These are phyloP conservation scores for Rhynchosporium secalis DNA, from an alignment of 2,329 filamentous ascomycete genomes.

Conservation along the genomic window DNA sequence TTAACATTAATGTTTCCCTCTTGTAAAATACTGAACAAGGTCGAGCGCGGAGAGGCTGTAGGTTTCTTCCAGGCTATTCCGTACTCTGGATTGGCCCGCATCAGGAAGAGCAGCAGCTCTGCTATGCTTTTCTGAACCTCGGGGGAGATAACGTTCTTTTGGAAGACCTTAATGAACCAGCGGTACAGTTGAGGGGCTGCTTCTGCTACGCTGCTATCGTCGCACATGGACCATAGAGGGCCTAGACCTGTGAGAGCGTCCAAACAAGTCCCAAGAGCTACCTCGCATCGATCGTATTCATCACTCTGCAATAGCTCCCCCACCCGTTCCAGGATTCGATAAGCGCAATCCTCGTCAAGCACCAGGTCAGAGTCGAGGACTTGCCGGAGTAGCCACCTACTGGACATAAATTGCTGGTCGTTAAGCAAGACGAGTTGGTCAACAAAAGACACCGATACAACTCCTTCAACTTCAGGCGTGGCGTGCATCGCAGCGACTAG, in stretches of 20 bases:
- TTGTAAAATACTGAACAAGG: constrained; percentile 70
- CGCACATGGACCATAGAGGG: constrained; percentile 30
- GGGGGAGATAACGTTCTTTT: constrained; percentile 68
- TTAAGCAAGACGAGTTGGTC: constrained; percentile 51
- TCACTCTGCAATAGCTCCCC: constrained; percentile 55
- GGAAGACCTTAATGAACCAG: constrained; percentile 70
- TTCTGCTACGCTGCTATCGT: constrained; percentile 57
- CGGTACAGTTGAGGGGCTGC: constrained; percentile 75
- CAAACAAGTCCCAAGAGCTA: constrained; percentile 66
- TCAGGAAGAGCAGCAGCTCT: constrained; percentile 66
- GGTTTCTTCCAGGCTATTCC: constrained; percentile 44
- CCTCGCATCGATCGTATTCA: constrained; percentile 72
- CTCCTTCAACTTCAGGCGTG: constrained; percentile 38
- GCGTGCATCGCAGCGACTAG: constrained; percentile 31
- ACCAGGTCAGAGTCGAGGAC: constrained; percentile 55
- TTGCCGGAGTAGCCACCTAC: constrained; percentile 51
- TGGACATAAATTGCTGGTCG: constrained; percentile 55
- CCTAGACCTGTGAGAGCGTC: constrained; percentile 59
- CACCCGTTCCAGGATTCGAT: constrained; percentile 51
- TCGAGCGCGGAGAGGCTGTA: constrained; percentile 58
- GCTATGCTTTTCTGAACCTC: constrained; percentile 67
- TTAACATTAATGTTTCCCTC: constrained; percentile 70
- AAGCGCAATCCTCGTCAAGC: constrained; percentile 49
- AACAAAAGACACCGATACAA: constrained; percentile 53
- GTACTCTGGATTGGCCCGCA: constrained; percentile 68